A percentile compares a stretch with the other conserved stretches of the same genome.
These are phyloP conservation scores for Trametes polyzona DNA, from an alignment of 1,284 basidiomycete species.

Conservation along the genomic window DNA sequence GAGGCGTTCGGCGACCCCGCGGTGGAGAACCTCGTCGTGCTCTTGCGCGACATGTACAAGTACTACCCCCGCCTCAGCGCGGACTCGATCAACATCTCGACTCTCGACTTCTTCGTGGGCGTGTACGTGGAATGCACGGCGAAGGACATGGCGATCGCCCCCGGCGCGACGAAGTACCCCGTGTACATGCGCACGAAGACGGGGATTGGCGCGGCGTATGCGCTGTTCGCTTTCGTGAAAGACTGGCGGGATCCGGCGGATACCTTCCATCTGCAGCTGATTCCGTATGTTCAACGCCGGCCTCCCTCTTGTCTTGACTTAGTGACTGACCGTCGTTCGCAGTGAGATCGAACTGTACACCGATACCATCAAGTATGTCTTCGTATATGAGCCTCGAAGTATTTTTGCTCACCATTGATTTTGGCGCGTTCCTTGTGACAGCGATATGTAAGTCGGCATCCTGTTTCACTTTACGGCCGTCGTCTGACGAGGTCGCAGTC, in stretches of 20 bases:
- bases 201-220: slow-evolving; percentile 12
- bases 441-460: slow-evolving; percentile 15
- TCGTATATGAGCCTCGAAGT: too few relatives aligned
- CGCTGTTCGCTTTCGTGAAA: slow-evolving; percentile 15
- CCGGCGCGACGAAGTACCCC: slow-evolving; percentile 8
- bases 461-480: too few relatives aligned
- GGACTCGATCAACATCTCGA: slow-evolving; percentile 10
- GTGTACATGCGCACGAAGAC: slow-evolving; percentile 11
- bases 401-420: neutral
- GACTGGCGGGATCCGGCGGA: slow-evolving; percentile 8
- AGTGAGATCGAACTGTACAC: slow-evolving; percentile 9
- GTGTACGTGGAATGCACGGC: slow-evolving; percentile 13
- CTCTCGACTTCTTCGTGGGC: slow-evolving; percentile 11
- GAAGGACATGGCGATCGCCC: neutral
- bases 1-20: slow-evolving; percentile 9
- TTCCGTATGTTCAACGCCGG: slow-evolving; percentile 10
- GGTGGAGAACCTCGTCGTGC: slow-evolving; percentile 12
- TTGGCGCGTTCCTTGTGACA: neutral
- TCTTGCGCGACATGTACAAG: slow-evolving; percentile 12
- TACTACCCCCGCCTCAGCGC: slow-evolving; percentile 9
- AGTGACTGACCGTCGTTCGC: neutral
- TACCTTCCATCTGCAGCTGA: slow-evolving; percentile 10
- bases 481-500: neutral
- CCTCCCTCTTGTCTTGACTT: neutral
- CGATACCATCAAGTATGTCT: slow-evolving; percentile 13